Base-by-base conservation (phyloP, 1,284 basidiomycete species). In the Trametes hirsuta region DNA sequence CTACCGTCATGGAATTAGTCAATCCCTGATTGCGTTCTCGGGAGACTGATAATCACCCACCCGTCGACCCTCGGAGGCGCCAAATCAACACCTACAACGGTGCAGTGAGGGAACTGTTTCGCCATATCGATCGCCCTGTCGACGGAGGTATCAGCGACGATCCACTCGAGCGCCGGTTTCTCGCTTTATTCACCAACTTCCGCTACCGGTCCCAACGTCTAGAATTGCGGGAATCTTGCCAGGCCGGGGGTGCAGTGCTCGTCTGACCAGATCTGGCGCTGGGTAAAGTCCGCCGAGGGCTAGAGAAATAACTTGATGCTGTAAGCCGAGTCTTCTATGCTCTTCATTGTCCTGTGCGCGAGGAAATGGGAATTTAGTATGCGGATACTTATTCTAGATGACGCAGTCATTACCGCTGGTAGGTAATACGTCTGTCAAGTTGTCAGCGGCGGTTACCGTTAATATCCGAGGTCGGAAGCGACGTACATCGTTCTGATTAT, bases 91-190 rank as follows among this genome's bases (percentile, higher is more conserved):
- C 74, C 74, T 22, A 75, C 71, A 10, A 76, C 72, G 24, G 71
- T 68, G 53, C 73, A 74, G 51, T 76, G 66, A 25, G 73, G 72
- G 55, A 74, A 76, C 47, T 74, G 71, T 34, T 53, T 68, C 0
- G 74, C 74, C 71, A 76, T 75, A 53, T 74, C 74, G 45, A 75
- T 65, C 25, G 72, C 73, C 74, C 74, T 75, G 54, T 25, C 46
- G 42, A 45, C 44, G 53, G 34, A 24, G 57, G 37, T 36, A 47
- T 58, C 24, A 64, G 47, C 41, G 18, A 21, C 39, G 18, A 8
- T 41, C 3, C 40, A 39, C 34, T 35, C 40, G 24, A 22, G 41
- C 34, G n/a, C 9, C 24, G 18, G 30, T 18, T 35, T 30, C 30
- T 30, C 30, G 30, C 30, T 30, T 30, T 45, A 64, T 67, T 53